phyloP scores from a whole-genome alignment of 2,329 filamentous ascomycete species.

The Fusarium coffeatum region DNA sequence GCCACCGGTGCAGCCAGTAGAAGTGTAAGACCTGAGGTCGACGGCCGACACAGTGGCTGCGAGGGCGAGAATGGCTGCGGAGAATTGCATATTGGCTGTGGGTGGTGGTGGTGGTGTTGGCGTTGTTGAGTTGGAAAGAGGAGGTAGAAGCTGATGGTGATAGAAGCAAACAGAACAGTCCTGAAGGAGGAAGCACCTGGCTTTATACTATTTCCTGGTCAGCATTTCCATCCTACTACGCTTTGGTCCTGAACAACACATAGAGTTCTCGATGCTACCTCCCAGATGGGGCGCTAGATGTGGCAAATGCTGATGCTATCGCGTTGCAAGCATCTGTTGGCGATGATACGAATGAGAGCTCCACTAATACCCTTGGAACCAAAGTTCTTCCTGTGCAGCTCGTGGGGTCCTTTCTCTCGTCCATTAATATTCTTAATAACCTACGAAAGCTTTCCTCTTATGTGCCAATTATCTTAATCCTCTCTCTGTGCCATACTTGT shows the following conservation, averaged over 20 bases:
- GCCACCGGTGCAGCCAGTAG: not conserved
- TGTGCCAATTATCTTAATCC: not conserved
- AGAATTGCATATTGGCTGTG: not conserved
- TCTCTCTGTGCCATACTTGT: not conserved
- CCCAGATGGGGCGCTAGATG: not conserved
- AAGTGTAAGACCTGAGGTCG: not conserved
- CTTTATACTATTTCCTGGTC: not conserved
- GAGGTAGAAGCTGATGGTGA: not conserved
- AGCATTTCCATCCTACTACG: not conserved
- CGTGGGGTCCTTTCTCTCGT: not conserved
- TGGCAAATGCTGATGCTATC: not conserved
- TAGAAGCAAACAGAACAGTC: not conserved
- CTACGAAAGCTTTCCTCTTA: not conserved
- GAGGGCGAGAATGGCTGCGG: not conserved
- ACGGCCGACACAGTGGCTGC: not conserved
- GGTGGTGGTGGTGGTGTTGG: not conserved
- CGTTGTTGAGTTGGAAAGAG: not conserved
- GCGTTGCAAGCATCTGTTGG: not conserved
- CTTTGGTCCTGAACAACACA: not conserved
- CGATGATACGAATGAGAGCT: not conserved
- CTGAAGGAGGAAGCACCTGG: not conserved
- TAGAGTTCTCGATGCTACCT: not conserved
- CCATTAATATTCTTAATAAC: no score
- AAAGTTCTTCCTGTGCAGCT: not conserved
- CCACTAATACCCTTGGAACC: not conserved